Evolutionary conservation across 2,329 filamentous ascomycete species (phyloP).

Genomic region (Beauveria brongniartii): DNA sequence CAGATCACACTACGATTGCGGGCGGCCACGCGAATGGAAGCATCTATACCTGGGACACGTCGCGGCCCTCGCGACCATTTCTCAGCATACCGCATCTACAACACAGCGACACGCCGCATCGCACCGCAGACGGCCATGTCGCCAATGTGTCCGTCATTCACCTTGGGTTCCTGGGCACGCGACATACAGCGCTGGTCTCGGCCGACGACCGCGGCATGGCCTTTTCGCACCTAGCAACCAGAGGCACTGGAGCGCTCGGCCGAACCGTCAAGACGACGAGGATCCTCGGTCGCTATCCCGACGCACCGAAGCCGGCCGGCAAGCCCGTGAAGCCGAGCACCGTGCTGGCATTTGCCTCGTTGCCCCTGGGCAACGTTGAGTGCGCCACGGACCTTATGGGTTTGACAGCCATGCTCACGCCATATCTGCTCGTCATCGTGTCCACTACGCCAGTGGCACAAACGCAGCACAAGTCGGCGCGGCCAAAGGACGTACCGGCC

Average conservation of each 20-base stretch:
- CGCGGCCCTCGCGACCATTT: slow-evolving; percentile 75
- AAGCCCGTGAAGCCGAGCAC: slow-evolving; percentile 84
- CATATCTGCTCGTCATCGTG: slow-evolving; percentile 91
- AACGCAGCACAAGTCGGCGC: slow-evolving; percentile 87
- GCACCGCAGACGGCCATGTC: slow-evolving; percentile 74
- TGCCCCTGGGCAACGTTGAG: slow-evolving; percentile 91
- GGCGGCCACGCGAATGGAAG: slow-evolving; percentile 82
- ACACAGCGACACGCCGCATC: slow-evolving; percentile 52
- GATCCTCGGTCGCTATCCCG: slow-evolving; percentile 84
- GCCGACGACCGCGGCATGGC: slow-evolving; percentile 95
- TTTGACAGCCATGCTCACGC: slow-evolving; percentile 88
- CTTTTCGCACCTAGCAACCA: slow-evolving; percentile 90
- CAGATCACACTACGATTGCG: slow-evolving; percentile 86
- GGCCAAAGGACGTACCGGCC: slow-evolving; percentile 82
- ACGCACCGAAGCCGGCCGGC: slow-evolving; percentile 51
- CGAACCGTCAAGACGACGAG: slow-evolving; percentile 82
- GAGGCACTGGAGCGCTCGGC: slow-evolving; percentile 79
- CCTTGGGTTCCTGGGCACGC: slow-evolving; percentile 87
- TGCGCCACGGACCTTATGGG: slow-evolving; percentile 81
- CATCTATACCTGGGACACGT: slow-evolving; percentile 96
- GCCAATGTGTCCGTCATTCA: slow-evolving; percentile 73
- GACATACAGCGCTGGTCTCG: slow-evolving; percentile 90
- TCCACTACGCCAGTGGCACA: slow-evolving; percentile 94
- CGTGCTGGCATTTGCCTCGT: slow-evolving; percentile 80
- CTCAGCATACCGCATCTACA: slow-evolving; percentile 76